Base-by-base conservation (phyloP, 768 basidiomycete genomes). In the Inosperma sp. region DNA sequence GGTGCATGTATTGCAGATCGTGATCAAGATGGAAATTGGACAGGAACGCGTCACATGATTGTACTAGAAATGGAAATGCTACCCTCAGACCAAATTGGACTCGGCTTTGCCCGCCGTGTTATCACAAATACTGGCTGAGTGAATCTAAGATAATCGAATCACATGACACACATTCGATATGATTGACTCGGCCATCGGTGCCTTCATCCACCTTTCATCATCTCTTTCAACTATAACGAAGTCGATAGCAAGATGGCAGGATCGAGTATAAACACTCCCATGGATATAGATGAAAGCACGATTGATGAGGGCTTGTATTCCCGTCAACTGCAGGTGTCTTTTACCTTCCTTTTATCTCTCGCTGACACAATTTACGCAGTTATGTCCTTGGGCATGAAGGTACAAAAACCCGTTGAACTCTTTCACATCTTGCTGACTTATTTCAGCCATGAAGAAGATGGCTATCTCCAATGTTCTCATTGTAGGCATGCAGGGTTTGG, bases 381-480 rank as follows among this genome's bases (percentile, higher is more conserved):
- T 97, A 98, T 67, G 94, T 98, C 8, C 82, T 98, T 22, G 94
- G 94, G 25, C 93, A 97, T 67, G 94, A 97, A 80, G 94, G 94
- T 91, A 52, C 21, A 37, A 47, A 37, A 21, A 33, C 34, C 27
- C 26, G 22, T 13, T 7, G 25, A 10, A 12, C 30, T 27, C n/a
- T 13, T 23, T n/a, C 22, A 26, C 22, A 23, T 39, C 14, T 27
- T 43, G 47, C 36, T 55, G 51, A 53, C 39, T 35, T 26, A 30
- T n/a, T 37, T n/a, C 59, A 97, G 95, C 95, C 37, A 98, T 98
- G 96, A 96, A 96, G 78, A 86, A 85, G 64, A 98, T 99, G 96
- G 95, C 96, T 6, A 76, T 81, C 13, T 97, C 94, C 30, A 96
- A 96, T 64, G 88, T 98, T 34, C 80, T 99, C 55, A 83, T 99